Evolutionary conservation across 768 basidiomycete genomes (phyloP).

Genomic region (Mycena galopus): DNA sequence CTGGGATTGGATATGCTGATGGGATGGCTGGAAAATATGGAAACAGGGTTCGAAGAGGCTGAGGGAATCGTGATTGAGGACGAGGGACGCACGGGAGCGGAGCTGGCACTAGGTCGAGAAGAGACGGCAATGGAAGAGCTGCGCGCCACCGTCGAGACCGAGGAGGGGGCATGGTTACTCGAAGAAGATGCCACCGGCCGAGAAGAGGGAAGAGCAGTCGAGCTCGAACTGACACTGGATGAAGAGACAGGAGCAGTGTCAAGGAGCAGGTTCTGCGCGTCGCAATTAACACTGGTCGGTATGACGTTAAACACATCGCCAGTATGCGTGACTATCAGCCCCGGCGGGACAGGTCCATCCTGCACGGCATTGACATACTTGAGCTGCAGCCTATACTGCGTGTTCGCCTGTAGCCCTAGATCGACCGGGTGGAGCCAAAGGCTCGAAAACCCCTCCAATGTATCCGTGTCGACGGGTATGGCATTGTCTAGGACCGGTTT

Average conservation of each 20-base stretch:
- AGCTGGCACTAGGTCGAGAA: neutral
- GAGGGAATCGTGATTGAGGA: neutral
- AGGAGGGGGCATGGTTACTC: neutral
- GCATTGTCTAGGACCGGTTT: neutral
- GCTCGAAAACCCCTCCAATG: neutral
- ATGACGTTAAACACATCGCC: neutral
- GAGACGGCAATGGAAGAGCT: slow-evolving; percentile 3
- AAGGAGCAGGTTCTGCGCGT: neutral
- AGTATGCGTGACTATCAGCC: too few species aligned
- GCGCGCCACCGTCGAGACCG: neutral
- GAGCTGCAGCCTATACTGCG: too few species aligned
- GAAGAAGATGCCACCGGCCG: neutral
- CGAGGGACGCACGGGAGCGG: neutral
- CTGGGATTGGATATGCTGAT: neutral
- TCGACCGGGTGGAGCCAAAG: too few species aligned
- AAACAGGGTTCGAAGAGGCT: slow-evolving; percentile 1
- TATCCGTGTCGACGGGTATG: neutral
- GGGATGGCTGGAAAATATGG: neutral
- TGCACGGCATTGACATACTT: too few species aligned
- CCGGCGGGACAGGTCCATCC: too few species aligned
- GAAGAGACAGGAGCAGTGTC: neutral
- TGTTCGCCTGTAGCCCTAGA: too few species aligned
- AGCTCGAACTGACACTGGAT: neutral
- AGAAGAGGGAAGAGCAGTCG: neutral
- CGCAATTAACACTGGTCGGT: slow-evolving; percentile 1